Conservation (phyloP, 2,329 filamentous ascomycete genomes). For the Pseudophaeomoniella oleicola region DNA sequence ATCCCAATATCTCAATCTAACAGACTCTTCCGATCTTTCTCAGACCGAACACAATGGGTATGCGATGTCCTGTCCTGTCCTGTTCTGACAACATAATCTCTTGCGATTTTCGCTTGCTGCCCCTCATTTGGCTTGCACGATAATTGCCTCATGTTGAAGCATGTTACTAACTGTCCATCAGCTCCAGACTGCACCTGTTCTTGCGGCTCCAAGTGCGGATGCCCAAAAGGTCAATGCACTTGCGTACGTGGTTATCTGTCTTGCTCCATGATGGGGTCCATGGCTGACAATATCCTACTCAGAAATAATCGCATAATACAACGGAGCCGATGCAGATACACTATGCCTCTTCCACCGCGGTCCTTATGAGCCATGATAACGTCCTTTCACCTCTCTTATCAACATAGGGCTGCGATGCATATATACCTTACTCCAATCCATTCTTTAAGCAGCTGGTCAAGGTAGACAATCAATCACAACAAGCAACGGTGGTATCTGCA, state of each 20-base stretch:
- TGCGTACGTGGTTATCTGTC: slow-evolving; percentile 10
- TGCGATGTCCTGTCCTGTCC: background rate
- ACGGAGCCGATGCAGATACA: background rate
- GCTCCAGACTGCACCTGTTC: slow-evolving; percentile 6
- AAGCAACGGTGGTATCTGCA: no score
- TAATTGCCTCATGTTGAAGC: slow-evolving; percentile 5
- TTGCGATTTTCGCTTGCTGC: slow-evolving; percentile 3
- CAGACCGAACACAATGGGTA: background rate
- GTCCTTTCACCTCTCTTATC: no score
- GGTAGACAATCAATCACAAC: no score
- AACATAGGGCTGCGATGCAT: no score
- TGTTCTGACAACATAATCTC: slow-evolving; percentile 1
- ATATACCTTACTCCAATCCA: no score
- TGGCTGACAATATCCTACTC: background rate
- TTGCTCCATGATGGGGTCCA: no score
- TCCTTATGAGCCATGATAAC: no score
- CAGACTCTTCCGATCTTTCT: no score
- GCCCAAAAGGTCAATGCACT: slow-evolving; percentile 11
- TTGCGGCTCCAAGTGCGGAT: slow-evolving; percentile 14
- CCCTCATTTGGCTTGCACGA: slow-evolving; percentile 4
- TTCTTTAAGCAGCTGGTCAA: no score
- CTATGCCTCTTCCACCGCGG: no score
- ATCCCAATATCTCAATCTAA: no score
- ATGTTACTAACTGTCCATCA: slow-evolving; percentile 4
- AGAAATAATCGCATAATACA: background rate